A percentile compares a stretch with the other conserved stretches of the same genome.
Evolutionary conservation across 805 yeast species (phyloP).

Genomic region (Deakozyma indianensis): DNA sequence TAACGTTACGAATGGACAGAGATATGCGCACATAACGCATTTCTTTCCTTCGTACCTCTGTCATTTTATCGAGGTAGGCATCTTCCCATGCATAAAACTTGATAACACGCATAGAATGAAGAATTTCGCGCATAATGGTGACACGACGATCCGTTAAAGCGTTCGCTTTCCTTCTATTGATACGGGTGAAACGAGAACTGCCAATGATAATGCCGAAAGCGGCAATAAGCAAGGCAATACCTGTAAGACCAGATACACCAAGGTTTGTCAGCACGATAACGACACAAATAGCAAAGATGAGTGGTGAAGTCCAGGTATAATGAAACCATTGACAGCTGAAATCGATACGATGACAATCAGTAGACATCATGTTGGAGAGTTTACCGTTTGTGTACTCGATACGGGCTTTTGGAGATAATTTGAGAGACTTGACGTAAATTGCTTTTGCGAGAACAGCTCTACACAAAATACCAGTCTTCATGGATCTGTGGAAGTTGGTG

Average conservation of each 20-base stretch:
- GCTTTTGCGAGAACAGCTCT: conserved; percentile 61
- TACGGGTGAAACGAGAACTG: conserved; percentile 38
- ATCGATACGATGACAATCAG: conserved; percentile 65
- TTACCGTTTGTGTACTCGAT: conserved; percentile 51
- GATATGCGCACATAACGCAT: conserved; percentile 44
- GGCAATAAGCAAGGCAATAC: conserved; percentile 36
- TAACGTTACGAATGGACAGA: conserved; percentile 48
- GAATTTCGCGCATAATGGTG: conserved; percentile 58
- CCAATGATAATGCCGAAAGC: conserved; percentile 28
- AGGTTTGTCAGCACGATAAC: conserved; percentile 51
- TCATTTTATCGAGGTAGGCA: conserved; percentile 49
- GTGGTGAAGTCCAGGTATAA: conserved; percentile 9
- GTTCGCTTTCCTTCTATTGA: conserved; percentile 42
- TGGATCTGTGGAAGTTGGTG: conserved; percentile 47
- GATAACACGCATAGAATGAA: conserved; percentile 65
- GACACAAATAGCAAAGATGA: conserved; percentile 33
- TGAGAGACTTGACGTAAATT: conserved; percentile 53
- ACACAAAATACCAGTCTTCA: conserved; percentile 53
- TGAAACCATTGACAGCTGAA: conserved; percentile 13
- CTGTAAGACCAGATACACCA: conserved; percentile 62
- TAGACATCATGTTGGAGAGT: conserved; percentile 64
- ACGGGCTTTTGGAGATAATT: conserved; percentile 40
- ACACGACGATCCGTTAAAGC: conserved; percentile 65
- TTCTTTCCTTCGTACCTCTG: conserved; percentile 45
- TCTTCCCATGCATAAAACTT: conserved; percentile 87